Conservation (phyloP, 768 basidiomycete genomes). For the Suillus paluster region DNA sequence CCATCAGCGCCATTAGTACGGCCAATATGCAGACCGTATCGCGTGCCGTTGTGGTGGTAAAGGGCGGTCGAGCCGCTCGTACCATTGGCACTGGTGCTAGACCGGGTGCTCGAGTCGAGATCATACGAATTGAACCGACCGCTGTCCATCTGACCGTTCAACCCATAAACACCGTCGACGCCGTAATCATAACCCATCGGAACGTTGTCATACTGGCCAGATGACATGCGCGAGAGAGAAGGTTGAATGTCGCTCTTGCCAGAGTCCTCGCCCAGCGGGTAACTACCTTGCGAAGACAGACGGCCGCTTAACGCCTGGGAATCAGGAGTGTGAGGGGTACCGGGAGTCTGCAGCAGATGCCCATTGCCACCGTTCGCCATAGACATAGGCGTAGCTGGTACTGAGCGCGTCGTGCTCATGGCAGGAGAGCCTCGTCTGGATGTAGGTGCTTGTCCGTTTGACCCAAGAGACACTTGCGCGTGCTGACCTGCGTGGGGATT, state of each 20-base stretch:
- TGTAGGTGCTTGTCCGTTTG: conserved; percentile 42
- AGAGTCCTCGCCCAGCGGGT: conserved; percentile 53
- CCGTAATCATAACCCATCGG: conserved; percentile 51
- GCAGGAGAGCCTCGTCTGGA: conserved; percentile 80
- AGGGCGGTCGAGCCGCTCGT: conserved; percentile 72
- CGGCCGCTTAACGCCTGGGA: conserved; percentile 65
- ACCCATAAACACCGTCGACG: conserved; percentile 54
- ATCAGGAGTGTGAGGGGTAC: conserved; percentile 65
- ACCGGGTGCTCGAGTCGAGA: conserved; percentile 52
- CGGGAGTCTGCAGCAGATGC: conserved; percentile 66
- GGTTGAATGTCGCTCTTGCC: conserved; percentile 66
- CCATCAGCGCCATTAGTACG: conserved; percentile 62
- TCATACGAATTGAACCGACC: conserved; percentile 62
- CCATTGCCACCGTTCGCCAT: conserved; percentile 50
- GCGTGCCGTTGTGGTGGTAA: conserved; percentile 77
- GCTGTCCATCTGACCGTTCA: conserved; percentile 54
- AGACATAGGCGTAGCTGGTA: conserved; percentile 78
- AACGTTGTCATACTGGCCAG: conserved; percentile 57
- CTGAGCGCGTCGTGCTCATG: conserved; percentile 69
- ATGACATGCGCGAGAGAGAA: conserved; percentile 70
- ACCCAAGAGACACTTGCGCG: conserved; percentile 48
- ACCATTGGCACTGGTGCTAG: conserved; percentile 37
- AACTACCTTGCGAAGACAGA: conserved; percentile 49
- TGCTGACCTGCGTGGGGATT: conserved; percentile 70
- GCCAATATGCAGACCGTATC: conserved; percentile 72